Percentiles rank a stretch among this genome's conserved stretches.
Evolutionary conservation across 2,329 filamentous ascomycete genomes (phyloP).

Genomic region (Colletotrichum aenigma): DNA sequence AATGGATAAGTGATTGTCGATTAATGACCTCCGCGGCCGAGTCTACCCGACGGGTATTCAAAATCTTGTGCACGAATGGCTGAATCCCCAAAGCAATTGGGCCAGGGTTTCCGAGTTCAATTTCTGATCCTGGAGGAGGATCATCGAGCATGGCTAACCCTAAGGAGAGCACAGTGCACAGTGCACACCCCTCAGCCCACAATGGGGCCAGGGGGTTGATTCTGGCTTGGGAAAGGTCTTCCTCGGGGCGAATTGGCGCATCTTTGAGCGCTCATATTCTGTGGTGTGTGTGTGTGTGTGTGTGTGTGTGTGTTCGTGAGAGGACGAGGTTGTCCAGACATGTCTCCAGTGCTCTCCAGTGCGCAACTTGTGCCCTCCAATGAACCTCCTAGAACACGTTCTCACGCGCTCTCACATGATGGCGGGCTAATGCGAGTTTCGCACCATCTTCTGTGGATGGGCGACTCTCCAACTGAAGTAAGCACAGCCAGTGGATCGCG

Average conservation of each 20-base stretch:
- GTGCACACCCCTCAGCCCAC: not conserved
- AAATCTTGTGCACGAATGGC: not conserved
- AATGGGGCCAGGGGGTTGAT: not conserved
- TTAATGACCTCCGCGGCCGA: not conserved
- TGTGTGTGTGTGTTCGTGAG: not conserved
- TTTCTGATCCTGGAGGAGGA: constrained; percentile 20
- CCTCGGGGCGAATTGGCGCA: not conserved
- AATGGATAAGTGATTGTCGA: not conserved
- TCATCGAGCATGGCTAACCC: constrained; percentile 12
- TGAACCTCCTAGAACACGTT: not conserved
- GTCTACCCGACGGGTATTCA: constrained; percentile 6
- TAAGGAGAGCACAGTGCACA: constrained; percentile 11
- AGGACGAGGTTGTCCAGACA: not conserved
- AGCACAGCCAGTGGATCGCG: not conserved
- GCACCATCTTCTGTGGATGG: constrained; percentile 9
- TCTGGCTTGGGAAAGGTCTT: not conserved
- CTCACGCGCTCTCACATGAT: constrained; percentile 22
- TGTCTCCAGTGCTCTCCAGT: constrained; percentile 9
- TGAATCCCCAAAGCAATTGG: constrained; percentile 11
- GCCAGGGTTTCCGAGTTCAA: constrained; percentile 4
- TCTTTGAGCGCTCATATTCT: not conserved
- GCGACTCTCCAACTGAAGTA: constrained; percentile 6
- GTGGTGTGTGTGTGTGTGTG: not conserved
- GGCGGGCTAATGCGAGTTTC: constrained; percentile 17
- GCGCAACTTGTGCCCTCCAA: not conserved